A percentile compares a stretch with the other conserved stretches of the same genome.
Conservation (phyloP, 768 basidiomycete genomes). For the Boletus vermiculosoides region DNA sequence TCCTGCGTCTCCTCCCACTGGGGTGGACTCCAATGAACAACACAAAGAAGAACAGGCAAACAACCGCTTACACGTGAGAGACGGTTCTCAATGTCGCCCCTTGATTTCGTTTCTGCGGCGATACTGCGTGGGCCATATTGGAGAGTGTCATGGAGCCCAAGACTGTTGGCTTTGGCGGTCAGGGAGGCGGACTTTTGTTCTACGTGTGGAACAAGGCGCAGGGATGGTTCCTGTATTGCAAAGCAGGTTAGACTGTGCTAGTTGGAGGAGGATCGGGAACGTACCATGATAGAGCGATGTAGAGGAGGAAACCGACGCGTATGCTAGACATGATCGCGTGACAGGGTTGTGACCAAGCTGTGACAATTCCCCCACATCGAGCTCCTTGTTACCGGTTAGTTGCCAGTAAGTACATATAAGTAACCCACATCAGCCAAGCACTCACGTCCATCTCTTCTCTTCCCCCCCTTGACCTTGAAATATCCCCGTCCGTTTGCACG, state of each 20-base stretch:
- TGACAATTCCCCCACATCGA: constrained; percentile 26
- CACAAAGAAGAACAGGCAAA: background rate
- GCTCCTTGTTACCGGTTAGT: background rate
- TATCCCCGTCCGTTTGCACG: background rate
- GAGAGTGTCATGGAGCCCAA: constrained; percentile 88
- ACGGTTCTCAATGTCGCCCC: constrained; percentile 61
- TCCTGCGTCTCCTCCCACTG: constrained; percentile 97
- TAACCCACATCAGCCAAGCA: background rate
- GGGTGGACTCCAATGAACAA: constrained; percentile 1
- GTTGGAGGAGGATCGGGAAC: background rate
- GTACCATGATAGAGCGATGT: constrained; percentile 22
- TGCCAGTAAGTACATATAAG: constrained; percentile 9
- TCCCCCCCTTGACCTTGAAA: background rate
- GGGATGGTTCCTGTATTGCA: constrained; percentile 43
- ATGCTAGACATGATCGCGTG: constrained; percentile 17
- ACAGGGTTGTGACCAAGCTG: constrained; percentile 27
- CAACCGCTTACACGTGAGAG: constrained; percentile 65
- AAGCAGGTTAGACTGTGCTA: background rate
- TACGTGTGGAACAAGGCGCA: constrained; percentile 61
- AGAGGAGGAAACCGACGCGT: constrained; percentile 16
- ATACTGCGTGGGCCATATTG: constrained; percentile 81
- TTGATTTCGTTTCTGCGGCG: constrained; percentile 67
- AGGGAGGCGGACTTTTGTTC: constrained; percentile 61
- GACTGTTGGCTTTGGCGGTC: constrained; percentile 63
- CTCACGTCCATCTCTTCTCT: background rate